phyloP scores from a whole-genome alignment of 2,329 filamentous ascomycete genomes.

The Elsinoe fawcettii region DNA sequence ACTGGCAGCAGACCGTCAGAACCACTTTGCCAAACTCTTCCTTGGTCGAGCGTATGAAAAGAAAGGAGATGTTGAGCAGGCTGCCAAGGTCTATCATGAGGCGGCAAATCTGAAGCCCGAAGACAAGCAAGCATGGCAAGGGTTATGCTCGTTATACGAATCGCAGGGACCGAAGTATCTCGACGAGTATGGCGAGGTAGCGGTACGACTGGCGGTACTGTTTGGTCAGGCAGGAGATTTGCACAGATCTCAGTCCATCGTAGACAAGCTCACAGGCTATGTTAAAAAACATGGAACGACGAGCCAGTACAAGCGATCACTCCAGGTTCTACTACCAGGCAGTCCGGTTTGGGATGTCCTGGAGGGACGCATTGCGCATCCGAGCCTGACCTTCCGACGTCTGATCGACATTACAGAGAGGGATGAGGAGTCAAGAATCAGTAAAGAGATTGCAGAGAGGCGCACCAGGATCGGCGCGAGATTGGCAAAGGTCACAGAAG shows the following conservation, averaged over 20 bases:
- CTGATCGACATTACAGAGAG: slow-evolving; percentile 77
- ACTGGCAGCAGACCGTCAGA: slow-evolving; percentile 63
- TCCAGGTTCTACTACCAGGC: slow-evolving; percentile 69
- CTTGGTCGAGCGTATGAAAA: slow-evolving; percentile 79
- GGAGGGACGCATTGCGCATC: slow-evolving; percentile 74
- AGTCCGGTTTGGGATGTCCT: slow-evolving; percentile 74
- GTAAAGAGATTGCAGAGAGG: slow-evolving; percentile 80
- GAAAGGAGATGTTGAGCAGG: slow-evolving; percentile 59
- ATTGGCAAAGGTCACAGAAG: slow-evolving; percentile 70
- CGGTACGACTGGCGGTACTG: slow-evolving; percentile 65
- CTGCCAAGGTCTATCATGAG: slow-evolving; percentile 66
- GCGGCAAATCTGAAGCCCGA: slow-evolving; percentile 64
- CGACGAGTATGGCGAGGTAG: slow-evolving; percentile 64
- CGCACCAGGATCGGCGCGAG: slow-evolving; percentile 79
- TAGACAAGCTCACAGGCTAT: slow-evolving; percentile 73
- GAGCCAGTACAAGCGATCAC: slow-evolving; percentile 65
- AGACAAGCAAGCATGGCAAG: slow-evolving; percentile 85
- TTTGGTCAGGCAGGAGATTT: slow-evolving; percentile 58
- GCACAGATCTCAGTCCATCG: slow-evolving; percentile 51
- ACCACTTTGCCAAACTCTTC: slow-evolving; percentile 82
- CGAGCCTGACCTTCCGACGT: slow-evolving; percentile 69
- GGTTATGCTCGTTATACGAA: slow-evolving; percentile 78
- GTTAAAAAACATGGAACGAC: slow-evolving; percentile 65
- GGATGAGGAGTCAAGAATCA: slow-evolving; percentile 83
- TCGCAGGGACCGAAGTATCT: slow-evolving; percentile 63